These are phyloP conservation scores for Ogataea corticis DNA, from an alignment of 805 yeast genomes.

Conservation along the genomic window DNA sequence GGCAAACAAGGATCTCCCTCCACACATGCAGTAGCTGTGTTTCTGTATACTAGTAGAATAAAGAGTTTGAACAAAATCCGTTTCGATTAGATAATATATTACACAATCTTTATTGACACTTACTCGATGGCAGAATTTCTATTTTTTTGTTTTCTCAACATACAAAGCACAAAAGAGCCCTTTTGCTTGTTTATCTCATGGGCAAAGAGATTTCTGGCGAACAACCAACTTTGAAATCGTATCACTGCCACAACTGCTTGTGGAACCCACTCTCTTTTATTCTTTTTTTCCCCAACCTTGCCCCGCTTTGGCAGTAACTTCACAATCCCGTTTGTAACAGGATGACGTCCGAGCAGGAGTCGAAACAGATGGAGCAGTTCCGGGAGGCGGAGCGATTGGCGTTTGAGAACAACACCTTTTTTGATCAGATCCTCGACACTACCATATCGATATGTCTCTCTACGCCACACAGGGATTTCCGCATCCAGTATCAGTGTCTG, in stretches of 20 bases:
- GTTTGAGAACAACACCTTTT: conserved; percentile 21
- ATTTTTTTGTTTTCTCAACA: too few relatives aligned
- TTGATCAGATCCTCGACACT: conserved; percentile 23
- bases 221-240: too few relatives aligned
- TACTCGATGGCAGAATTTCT: too few relatives aligned
- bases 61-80: too few relatives aligned
- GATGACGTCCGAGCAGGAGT: conserved; percentile 16
- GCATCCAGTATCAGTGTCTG: conserved; percentile 26
- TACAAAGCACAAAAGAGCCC: too few relatives aligned
- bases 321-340: neutral
- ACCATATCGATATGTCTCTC: conserved; percentile 24
- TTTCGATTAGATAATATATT: too few relatives aligned
- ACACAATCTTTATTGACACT: too few relatives aligned
- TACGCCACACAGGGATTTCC: conserved; percentile 14
- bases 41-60: too few relatives aligned
- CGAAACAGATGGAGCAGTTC: conserved; percentile 19
- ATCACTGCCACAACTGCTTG: too few relatives aligned
- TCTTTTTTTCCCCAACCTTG: neutral
- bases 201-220: too few relatives aligned
- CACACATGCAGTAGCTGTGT: conserved; percentile 14
- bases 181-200: too few relatives aligned
- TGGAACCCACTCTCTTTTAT: neutral
- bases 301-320: neutral
- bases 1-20: conserved; percentile 21
- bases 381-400: conserved; percentile 25